phyloP scores from a whole-genome alignment of 1,284 basidiomycete species.

The Ustilago shanxiensis region DNA sequence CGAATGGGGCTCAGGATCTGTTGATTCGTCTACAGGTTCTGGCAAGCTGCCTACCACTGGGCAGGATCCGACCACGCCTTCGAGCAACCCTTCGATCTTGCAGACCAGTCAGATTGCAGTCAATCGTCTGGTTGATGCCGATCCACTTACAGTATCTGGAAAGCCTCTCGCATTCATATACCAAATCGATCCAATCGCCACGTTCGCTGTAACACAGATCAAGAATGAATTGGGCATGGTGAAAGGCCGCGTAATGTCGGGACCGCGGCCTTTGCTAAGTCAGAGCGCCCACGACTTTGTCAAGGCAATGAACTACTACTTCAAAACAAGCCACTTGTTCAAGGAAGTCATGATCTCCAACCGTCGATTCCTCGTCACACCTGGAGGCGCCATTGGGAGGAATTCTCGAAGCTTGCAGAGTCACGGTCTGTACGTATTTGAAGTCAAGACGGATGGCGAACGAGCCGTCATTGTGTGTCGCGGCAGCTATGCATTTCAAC shows the following conservation, averaged over 20 bases:
- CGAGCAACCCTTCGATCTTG: neutral
- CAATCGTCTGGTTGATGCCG: neutral
- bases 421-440: neutral
- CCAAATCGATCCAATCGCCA: neutral
- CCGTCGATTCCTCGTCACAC: neutral
- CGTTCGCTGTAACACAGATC: neutral
- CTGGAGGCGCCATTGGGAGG: neutral
- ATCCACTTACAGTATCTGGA: neutral
- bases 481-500: neutral
- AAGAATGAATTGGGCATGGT: neutral
- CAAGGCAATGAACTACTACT: neutral
- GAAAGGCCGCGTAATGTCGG: fast-evolving
- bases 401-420: neutral
- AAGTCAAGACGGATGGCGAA: neutral
- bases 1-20: neutral
- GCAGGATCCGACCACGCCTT: neutral
- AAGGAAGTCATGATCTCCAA: neutral
- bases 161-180: neutral
- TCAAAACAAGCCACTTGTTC: neutral
- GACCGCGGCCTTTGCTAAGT: neutral
- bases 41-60: neutral
- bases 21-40: neutral
- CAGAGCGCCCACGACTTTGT: neutral
- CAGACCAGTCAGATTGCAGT: neutral
- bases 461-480: constrained; percentile 7